Evolutionary conservation across 2,329 filamentous ascomycete species (phyloP).

Genomic region (Aspergillus proliferans): DNA sequence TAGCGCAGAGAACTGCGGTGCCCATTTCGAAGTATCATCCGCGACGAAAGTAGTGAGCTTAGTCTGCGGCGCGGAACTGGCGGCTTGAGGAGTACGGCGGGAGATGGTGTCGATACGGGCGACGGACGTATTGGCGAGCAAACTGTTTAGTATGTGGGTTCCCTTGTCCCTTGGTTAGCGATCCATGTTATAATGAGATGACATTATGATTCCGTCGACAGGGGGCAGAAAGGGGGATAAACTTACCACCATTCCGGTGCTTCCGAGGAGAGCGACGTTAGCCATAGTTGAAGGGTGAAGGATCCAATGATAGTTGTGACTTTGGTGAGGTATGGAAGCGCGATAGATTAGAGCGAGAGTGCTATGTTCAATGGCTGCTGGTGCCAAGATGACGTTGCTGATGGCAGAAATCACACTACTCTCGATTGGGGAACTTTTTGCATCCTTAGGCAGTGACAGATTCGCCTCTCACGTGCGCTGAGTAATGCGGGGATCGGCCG

Average conservation of each 20-base stretch:
- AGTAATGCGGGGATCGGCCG: constrained; percentile 14
- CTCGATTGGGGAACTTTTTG: neutral
- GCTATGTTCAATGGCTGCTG: too few relatives aligned
- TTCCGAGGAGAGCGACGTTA: constrained; percentile 40
- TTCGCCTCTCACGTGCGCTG: constrained; percentile 1
- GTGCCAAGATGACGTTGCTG: neutral
- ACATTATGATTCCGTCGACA: constrained; percentile 3
- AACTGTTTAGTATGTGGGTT: constrained; percentile 61
- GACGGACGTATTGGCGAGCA: constrained; percentile 34
- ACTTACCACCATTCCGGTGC: constrained; percentile 47
- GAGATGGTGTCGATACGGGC: constrained; percentile 41
- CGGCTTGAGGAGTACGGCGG: constrained; percentile 34
- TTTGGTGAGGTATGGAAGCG: too few relatives aligned
- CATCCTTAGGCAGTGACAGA: constrained; percentile 3
- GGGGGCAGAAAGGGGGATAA: neutral
- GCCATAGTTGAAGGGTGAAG: constrained; percentile 29
- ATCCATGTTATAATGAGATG: constrained; percentile 3
- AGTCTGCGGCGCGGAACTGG: constrained; percentile 45
- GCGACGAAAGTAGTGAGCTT: constrained; percentile 64
- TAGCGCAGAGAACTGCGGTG: constrained; percentile 51
- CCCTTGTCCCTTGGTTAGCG: constrained; percentile 49
- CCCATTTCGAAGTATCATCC: constrained; percentile 64
- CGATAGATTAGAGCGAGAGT: too few relatives aligned
- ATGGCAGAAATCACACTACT: constrained; percentile 1
- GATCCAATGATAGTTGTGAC: too few relatives aligned